Evolutionary conservation across 768 basidiomycete species (phyloP).

Genomic region (Lactifluus echinatus): DNA sequence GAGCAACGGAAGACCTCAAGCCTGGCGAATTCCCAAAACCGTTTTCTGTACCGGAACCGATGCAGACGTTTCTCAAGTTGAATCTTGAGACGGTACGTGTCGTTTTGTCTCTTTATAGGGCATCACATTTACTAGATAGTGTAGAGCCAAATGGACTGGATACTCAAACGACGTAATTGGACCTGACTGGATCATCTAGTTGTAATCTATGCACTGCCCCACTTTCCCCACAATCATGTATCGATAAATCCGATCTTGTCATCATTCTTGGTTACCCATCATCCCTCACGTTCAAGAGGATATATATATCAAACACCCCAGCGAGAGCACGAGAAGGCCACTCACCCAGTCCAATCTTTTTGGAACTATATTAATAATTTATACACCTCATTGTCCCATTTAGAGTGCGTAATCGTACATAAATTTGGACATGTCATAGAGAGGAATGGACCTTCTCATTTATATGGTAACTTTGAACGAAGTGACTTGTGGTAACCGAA

Average conservation of each 20-base stretch:
- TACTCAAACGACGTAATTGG: conserved; percentile 14
- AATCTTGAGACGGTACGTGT: conserved; percentile 10
- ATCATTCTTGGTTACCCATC: neutral
- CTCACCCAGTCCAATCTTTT: too few species aligned
- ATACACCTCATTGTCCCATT: neutral
- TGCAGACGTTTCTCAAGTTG: conserved; percentile 7
- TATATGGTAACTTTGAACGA: too few species aligned
- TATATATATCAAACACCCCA: too few species aligned
- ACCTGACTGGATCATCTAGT: neutral
- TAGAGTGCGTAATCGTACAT: conserved; percentile 5
- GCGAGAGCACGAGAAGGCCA: too few species aligned
- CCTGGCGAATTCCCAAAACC: conserved; percentile 14
- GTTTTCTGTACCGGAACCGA: conserved; percentile 10
- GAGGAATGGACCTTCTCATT: neutral
- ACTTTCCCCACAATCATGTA: neutral
- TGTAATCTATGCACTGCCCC: neutral
- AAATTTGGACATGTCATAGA: neutral
- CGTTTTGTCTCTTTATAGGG: neutral
- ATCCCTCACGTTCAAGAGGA: neutral
- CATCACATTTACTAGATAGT: neutral
- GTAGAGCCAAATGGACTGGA: conserved; percentile 17
- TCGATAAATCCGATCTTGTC: neutral
- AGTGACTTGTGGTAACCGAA: too few species aligned
- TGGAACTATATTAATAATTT: too few species aligned
- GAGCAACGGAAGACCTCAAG: conserved; percentile 6